Percentiles rank a stretch among this genome's conserved stretches.
These are phyloP conservation scores for Sherardia arvensis DNA, from an alignment of 257 asterid species.

Conservation along the genomic window DNA sequence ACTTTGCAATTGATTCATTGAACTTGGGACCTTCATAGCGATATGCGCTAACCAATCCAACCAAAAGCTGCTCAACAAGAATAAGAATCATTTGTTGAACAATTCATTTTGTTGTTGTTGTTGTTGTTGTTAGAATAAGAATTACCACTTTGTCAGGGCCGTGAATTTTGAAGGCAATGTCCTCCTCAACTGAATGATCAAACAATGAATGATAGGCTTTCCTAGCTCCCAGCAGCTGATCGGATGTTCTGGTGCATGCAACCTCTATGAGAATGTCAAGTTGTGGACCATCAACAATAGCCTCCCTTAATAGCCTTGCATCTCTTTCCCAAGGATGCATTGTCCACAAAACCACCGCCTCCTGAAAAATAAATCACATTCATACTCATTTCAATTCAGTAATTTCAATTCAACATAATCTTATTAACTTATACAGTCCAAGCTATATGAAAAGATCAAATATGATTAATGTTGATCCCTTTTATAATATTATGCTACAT, in stretches of 20 bases:
- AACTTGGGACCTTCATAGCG: conserved; percentile 71
- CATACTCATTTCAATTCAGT: not conserved
- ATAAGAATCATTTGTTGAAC: too few relatives aligned
- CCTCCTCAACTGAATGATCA: conserved; percentile 71
- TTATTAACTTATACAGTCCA: too few relatives aligned
- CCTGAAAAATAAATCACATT: conserved; percentile 18
- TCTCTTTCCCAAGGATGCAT: conserved; percentile 99
- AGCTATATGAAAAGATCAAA: too few relatives aligned
- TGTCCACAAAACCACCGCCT: conserved; percentile 68
- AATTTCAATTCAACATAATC: too few relatives aligned
- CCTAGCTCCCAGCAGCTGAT: conserved; percentile 70
- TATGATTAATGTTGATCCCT: too few relatives aligned
- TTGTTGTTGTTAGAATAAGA: not conserved
- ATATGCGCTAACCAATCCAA: conserved; percentile 63
- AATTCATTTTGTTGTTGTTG: not conserved
- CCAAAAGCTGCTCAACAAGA: conserved; percentile 75
- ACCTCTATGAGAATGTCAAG: conserved; percentile 41
- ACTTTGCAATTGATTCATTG: conserved; percentile 46
- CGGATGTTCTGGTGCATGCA: conserved; percentile 63
- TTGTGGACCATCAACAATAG: conserved; percentile 36
- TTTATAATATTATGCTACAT: too few relatives aligned
- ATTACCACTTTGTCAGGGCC: conserved; percentile 42
- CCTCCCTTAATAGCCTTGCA: conserved; percentile 54
- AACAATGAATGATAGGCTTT: conserved; percentile 82
- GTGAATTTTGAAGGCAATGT: conserved; percentile 44